Percentiles rank a stretch among this genome's conserved stretches.
These are phyloP conservation scores for Plantago rigida DNA, from an alignment of 305 asterid genomes.

Conservation along the genomic window DNA sequence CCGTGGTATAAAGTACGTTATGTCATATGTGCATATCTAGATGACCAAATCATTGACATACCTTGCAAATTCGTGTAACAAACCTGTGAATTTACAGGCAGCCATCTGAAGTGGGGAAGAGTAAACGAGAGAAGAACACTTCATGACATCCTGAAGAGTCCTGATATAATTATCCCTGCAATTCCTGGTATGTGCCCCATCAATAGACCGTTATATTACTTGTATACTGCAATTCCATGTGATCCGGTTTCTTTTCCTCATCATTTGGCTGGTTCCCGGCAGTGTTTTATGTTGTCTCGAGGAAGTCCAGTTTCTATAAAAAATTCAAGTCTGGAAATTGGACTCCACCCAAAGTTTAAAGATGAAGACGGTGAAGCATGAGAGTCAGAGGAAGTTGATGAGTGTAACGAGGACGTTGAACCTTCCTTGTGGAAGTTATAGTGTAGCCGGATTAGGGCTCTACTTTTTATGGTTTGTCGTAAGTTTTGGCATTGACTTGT, in stretches of 20 bases:
- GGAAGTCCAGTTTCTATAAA: conserved; percentile 52
- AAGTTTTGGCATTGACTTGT: too few relatives aligned
- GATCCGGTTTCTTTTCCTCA: conserved; percentile 9
- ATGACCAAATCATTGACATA: too few relatives aligned
- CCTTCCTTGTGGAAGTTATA: too few relatives aligned
- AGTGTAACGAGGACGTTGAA: not conserved
- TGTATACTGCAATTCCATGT: conserved; percentile 6
- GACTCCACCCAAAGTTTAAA: conserved; percentile 41
- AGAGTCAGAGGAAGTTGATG: not conserved
- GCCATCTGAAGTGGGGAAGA: conserved; percentile 48
- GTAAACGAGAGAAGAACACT: conserved; percentile 67
- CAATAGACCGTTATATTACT: conserved; percentile 2
- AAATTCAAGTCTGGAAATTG: conserved; percentile 70
- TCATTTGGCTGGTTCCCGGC: conserved; percentile 25
- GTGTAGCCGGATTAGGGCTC: too few relatives aligned
- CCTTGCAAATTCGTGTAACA: too few relatives aligned
- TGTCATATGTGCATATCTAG: too few relatives aligned
- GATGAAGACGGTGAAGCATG: conserved; percentile 20
- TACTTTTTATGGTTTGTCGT: too few relatives aligned
- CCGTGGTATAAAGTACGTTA: too few relatives aligned
- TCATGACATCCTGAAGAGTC: conserved; percentile 50
- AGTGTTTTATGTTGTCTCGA: conserved; percentile 64
- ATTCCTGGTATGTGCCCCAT: conserved; percentile 59
- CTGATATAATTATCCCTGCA: conserved; percentile 54
- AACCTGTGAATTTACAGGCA: conserved; percentile 28